Evolutionary conservation across 2,329 filamentous ascomycete species (phyloP), one percentile per base, ranked within the genome.

Genomic region (Colletotrichum destructivum): DNA sequence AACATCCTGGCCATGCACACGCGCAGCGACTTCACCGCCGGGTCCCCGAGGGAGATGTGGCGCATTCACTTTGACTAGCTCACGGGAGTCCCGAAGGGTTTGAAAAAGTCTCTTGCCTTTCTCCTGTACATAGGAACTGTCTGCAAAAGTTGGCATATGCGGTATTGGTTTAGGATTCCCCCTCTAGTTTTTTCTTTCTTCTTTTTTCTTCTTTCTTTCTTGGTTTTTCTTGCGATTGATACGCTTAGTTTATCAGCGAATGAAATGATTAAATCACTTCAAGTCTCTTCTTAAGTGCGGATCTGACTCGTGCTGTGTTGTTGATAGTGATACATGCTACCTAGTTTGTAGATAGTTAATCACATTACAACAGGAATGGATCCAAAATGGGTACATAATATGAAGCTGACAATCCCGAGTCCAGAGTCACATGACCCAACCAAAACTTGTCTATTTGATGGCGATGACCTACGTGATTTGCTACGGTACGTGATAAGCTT

Each of bases 1-100:
- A 89, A 89, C 60, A 76, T 84, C 4, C 68, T 84, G 65, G 83
- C 82, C 73, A 82, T 88, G 84, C 86, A 88, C 63, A 88, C 85
- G 0, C 77, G 85, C 59, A 87, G 82, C 59, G 82, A 83, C 51
- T 87, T 86, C 56, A 79, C 76, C 2, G 79, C 84, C 0, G 84
- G 84, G 0, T 79, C 81, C 31, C 81, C 85, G 60, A 76, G 85
- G 23, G 86, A 88, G 74, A 75, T 88, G 47, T 88, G 86, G 86
- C 76, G 85, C 16, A 86, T 88, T 63, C 85, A 87, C 73, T 85
- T 88, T 76, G 83, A 87, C 69, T 87, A 75, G 31, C 31, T 31
- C 6, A 31, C 31, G 31, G 31, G 31, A 75, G 47, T 15, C 4
- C 31, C 8, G 15, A 21, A n/a, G 2, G 5, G 11, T 8, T 11